Base-by-base conservation (phyloP, 73 alveolate species). In the Loxodes magnus region DNA sequence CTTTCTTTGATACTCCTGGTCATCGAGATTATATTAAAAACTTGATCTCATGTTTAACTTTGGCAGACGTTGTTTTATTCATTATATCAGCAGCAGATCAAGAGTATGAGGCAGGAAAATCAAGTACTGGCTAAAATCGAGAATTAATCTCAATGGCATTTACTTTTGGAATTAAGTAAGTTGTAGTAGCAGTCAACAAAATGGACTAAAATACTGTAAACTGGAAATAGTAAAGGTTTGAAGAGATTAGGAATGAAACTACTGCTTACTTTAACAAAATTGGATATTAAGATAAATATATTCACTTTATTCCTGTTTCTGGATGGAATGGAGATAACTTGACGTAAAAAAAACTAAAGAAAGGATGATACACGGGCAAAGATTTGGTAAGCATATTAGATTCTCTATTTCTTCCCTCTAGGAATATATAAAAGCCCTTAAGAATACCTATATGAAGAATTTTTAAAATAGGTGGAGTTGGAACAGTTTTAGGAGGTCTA, bases 401-500 rank as follows among this genome's bases (percentile, higher is more conserved):
- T 81, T 77, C 68, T 35, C 73, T 84, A 53, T 54, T 66, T 31
- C 88, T 79, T 30, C 98, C 98, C 57, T 70, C 67, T 67, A 79
- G 98, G 71, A 92, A 92, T 58, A 60, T 67, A 50, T 88, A 84
- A 49, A 85, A 80, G 74, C 95, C 98, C 35, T 72, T 88, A 62
- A 79, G 98, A 76, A 61, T 88, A 42, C 98, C 98, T 43, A 59
- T 88, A 35, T 78, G 76, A 66, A 93, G 84, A 64, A 92, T 84
- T 28, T 88, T 79, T 74, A 84, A 85, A 74, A 88, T 88, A 70
- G 81, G 90, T 35, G 98, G 96, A 52, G 74, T 84, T 54, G 98
- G 98, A 48, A 80, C 94, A 26, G 98, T 88, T 67, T 85, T 93
- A 34, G 83, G 77, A 67, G 98, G 98, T 41, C 79, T 92, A 80